Base-by-base conservation (phyloP, 192 early-diverging fungal species). In the Oehlia diaphana region DNA sequence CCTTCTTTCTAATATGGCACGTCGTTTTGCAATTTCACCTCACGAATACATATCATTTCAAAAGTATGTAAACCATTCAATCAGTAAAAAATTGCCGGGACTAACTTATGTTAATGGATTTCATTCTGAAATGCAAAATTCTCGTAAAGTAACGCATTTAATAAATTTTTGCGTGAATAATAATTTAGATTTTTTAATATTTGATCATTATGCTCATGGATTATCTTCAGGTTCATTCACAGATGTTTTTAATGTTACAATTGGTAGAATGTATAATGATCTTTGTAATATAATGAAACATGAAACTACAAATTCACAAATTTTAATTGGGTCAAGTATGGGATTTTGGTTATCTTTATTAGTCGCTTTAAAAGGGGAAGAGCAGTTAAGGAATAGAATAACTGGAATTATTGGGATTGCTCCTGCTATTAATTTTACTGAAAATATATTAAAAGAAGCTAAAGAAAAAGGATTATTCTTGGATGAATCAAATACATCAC, bases 171-270 rank as follows among this genome's bases (percentile, higher is more conserved):
- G 68, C 44, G 9, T 44, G 44, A 21, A 42, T 2, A 39, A 39
- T 70, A 37, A 37, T 39, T 9, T 70, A 39, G 39, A 70, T 42
- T 39, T 70, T 70, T 70, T 70, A 70, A 44, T 39, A n/a, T 70
- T 70, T 70, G 68, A 70, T 42, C 68, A 70, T 70, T 70, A 70
- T n/a, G 68, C 37, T n/a, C 68, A 70, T 70, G 68, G 68, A 19
- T 39, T 70, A 39, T 70, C 68, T 39, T 39, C 68, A 39, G 68
- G 68, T 37, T 70, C 68, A 70, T 42, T 70, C 37, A 39, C 21
- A 10, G 31, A 66, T 13, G 10, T 26, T 28, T 13, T 26, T 66
- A 28, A 66, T 66, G 39, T 39, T 39, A 70, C 68, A 21, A 39
- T 70, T 37, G 68, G 39, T 19, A 70, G 35, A 70, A 39, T 33